Conservation (phyloP, 768 basidiomycete species). For the Boletus fagicola region DNA sequence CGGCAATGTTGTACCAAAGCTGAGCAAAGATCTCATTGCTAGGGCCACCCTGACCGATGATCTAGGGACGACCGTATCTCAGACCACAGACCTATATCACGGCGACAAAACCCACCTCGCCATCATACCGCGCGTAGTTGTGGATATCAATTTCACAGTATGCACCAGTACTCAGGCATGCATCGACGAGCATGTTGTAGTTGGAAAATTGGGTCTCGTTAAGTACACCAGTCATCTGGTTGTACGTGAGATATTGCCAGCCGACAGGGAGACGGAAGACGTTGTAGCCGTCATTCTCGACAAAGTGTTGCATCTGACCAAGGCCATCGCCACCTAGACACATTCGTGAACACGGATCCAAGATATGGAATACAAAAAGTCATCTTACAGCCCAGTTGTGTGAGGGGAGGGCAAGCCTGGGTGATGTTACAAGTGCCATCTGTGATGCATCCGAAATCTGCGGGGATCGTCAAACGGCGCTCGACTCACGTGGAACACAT, state of each 20-base stretch:
- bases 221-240: slow-evolving; percentile 39
- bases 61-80: slow-evolving; percentile 25
- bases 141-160: slow-evolving; percentile 57
- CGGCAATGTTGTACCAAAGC: slow-evolving; percentile 53
- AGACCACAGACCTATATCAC: background rate
- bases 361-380: background rate
- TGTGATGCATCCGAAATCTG: slow-evolving; percentile 47
- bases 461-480: background rate
- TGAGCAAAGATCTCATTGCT: slow-evolving; percentile 51
- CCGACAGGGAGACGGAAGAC: slow-evolving; percentile 59
- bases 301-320: slow-evolving; percentile 65
- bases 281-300: slow-evolving; percentile 51
- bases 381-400: slow-evolving; percentile 40
- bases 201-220: slow-evolving; percentile 43
- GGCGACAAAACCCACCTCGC: slow-evolving; percentile 29
- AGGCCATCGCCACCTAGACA: slow-evolving; percentile 11
- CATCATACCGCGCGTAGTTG: slow-evolving; percentile 60
- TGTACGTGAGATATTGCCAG: slow-evolving; percentile 53
- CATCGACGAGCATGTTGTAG: slow-evolving; percentile 47
- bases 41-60: slow-evolving; percentile 65
- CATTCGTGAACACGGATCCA: background rate
- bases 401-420: slow-evolving; percentile 44
- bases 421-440: slow-evolving; percentile 43
- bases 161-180: slow-evolving; percentile 47
- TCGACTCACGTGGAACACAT: background rate